Conservation (phyloP, 257 asterid species). For the Mitragyna speciosa region DNA sequence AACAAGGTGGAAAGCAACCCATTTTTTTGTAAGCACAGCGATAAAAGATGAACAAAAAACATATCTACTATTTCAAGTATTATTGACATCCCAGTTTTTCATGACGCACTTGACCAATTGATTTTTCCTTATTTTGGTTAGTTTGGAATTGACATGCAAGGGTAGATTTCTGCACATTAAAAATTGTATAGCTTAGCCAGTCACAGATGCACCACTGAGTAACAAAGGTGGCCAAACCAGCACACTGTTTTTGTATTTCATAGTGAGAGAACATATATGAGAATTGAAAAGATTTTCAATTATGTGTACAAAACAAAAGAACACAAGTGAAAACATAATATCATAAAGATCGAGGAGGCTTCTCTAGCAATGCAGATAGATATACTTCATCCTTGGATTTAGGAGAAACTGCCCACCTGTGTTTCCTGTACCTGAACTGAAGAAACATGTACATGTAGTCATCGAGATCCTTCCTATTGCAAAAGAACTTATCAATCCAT, state of each 20-base stretch:
- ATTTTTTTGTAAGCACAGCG: no score
- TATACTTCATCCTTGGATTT: slow-evolving; percentile 78
- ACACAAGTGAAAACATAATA: background rate
- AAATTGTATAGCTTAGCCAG: background rate
- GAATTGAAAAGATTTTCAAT: background rate
- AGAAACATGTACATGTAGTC: slow-evolving; percentile 83
- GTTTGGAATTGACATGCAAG: background rate
- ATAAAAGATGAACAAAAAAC: background rate
- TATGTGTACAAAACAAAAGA: background rate
- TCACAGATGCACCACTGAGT: background rate
- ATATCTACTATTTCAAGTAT: background rate
- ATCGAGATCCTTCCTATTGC: slow-evolving; percentile 75
- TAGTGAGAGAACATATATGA: background rate
- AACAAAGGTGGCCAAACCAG: background rate
- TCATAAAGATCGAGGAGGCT: slow-evolving; percentile 76
- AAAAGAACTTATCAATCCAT: slow-evolving; percentile 83
- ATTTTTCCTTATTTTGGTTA: background rate
- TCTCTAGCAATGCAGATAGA: slow-evolving; percentile 83
- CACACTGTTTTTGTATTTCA: background rate
- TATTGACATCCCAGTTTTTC: background rate
- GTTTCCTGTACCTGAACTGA: slow-evolving; percentile 87
- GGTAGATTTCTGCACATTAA: background rate
- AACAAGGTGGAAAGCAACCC: no score
- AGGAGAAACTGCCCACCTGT: slow-evolving; percentile 71
- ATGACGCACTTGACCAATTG: background rate